Base-by-base conservation (phyloP, 495 filamentous ascomycete species). In the Letharia lupina region DNA sequence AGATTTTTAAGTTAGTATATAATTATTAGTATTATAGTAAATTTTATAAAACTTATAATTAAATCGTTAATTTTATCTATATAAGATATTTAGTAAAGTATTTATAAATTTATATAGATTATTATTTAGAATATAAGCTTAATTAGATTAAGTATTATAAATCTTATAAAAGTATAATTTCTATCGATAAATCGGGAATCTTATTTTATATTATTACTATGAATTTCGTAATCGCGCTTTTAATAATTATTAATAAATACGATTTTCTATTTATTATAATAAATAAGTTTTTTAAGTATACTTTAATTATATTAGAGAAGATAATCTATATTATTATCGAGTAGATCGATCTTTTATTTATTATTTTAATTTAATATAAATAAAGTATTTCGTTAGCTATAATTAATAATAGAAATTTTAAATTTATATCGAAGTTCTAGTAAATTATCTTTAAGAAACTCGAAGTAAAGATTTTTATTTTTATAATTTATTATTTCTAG, bases 141-240 rank as follows among this genome's bases (percentile, higher is more conserved):
- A 37, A 56, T 33, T 54, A 64, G n/a, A 64, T 9, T 15, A n/a
- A 28, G 7, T 11, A n/a, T 7, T 57, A 64, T 64, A 52, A 40
- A 56, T 31, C 18, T 1, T 64, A 64, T 16, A 31, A 18, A 37
- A 28, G 23, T 15, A 9, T 64, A 41, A 31, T 47, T 23, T 35
- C 28, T 11, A 63, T 63, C 39, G 12, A 23, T n/a, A 35, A 1
- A 62, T 12, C 28, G 39, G 50, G 45, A 35, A 62, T 56, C 44
- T 10, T 37, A 20, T 67, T 61, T 23, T 67, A 67, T 62, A 62
- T 41, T 33, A 57, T 60, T 33, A 18, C 35, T 56, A 54, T 54
- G 57, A 15, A 67, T 7, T 54, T 41, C 50, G 58, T 54, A 44
- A 8, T 61, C 0, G 39, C 8, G 1, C 33, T 66, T 18, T 31